Conservation (phyloP, 2,329 filamentous ascomycete species). For the Diaporthe longicolla region DNA sequence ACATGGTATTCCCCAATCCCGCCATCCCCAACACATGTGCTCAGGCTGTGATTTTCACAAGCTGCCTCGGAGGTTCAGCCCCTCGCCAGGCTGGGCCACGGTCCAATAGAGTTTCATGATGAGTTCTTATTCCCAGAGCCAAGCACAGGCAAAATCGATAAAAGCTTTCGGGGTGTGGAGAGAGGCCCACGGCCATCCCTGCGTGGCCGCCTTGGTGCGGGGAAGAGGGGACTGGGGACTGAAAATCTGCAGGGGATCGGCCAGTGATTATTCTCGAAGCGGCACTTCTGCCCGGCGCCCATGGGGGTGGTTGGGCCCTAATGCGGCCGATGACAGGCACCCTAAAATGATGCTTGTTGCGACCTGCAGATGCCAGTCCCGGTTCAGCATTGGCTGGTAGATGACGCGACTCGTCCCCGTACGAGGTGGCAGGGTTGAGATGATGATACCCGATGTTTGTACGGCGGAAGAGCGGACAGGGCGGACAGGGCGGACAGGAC, state of each 20-base stretch:
- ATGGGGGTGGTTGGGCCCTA: neutral
- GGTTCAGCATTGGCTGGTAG: neutral
- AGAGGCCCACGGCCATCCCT: neutral
- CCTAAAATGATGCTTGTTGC: constrained; percentile 37
- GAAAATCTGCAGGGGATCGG: constrained; percentile 14
- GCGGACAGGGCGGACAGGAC: too few relatives aligned
- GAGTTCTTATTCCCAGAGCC: constrained; percentile 3
- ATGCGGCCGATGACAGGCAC: constrained; percentile 32
- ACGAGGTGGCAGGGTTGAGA: constrained; percentile 4
- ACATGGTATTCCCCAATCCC: neutral
- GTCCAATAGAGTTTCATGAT: constrained; percentile 33
- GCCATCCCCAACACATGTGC: constrained; percentile 1
- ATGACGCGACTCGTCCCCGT: constrained; percentile 11
- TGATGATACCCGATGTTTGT: too few relatives aligned
- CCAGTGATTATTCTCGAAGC: constrained; percentile 32
- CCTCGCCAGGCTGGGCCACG: neutral
- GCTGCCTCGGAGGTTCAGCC: constrained; percentile 38
- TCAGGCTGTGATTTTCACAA: constrained; percentile 31
- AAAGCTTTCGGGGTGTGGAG: constrained; percentile 30
- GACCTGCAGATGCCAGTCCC: constrained; percentile 12
- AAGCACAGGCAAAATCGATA: constrained; percentile 26
- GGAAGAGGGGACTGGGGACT: neutral
- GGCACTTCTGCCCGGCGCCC: constrained; percentile 15
- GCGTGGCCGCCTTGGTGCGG: constrained; percentile 1
- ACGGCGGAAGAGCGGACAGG: too few relatives aligned